Percentiles rank a stretch among this genome's conserved stretches.
Evolutionary conservation across 2,329 filamentous ascomycete species (phyloP).

Genomic region (Apiospora kogelbergensis): DNA sequence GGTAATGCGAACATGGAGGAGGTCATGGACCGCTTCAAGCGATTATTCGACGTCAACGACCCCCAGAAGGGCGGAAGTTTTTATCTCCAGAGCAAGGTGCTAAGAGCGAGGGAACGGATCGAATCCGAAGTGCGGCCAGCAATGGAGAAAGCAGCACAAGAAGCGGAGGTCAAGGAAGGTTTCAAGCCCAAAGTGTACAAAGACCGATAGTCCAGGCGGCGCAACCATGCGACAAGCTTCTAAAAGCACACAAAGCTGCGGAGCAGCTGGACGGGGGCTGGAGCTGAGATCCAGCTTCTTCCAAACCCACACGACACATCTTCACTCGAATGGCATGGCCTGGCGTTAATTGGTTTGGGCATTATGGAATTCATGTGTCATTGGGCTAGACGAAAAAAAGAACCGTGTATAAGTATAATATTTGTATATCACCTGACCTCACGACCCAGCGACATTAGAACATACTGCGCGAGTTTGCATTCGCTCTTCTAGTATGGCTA

Average conservation of each 20-base stretch:
- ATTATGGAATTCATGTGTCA: conserved; percentile 8
- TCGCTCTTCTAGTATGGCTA: background rate
- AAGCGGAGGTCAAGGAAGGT: conserved; percentile 78
- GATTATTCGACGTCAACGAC: conserved; percentile 90
- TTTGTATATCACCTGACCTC: conserved; percentile 3
- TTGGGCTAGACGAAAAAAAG: conserved; percentile 6
- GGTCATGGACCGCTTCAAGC: conserved; percentile 87
- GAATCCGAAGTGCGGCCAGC: conserved; percentile 80
- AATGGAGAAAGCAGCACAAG: conserved; percentile 68
- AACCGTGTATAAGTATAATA: conserved; percentile 10
- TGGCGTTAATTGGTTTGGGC: conserved; percentile 9
- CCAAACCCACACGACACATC: conserved; percentile 9
- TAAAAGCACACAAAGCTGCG: background rate
- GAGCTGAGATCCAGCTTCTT: background rate
- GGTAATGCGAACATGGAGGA: conserved; percentile 77
- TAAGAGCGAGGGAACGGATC: conserved; percentile 87
- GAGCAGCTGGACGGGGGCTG: background rate
- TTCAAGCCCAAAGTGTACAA: conserved; percentile 97
- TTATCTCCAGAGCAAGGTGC: conserved; percentile 95
- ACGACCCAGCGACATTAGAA: background rate
- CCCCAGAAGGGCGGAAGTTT: conserved; percentile 96
- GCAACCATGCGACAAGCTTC: background rate
- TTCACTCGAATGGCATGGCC: conserved; percentile 13
- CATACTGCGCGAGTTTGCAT: background rate
- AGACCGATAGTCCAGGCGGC: conserved; percentile 55